Evolutionary conservation across 2,329 filamentous ascomycete species (phyloP).

Genomic region (Cercospora zeina): DNA sequence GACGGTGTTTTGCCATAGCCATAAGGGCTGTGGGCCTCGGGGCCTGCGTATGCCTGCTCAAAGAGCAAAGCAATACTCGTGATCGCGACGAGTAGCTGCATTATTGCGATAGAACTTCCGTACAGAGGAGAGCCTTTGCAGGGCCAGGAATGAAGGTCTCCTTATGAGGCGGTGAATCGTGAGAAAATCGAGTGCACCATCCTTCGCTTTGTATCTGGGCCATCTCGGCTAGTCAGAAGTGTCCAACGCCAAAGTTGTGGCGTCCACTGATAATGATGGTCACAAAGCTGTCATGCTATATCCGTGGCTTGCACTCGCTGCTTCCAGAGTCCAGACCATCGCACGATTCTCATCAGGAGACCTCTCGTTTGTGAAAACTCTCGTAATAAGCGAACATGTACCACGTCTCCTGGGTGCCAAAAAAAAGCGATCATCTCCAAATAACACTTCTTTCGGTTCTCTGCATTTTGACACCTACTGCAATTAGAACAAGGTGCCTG

Average conservation of each 20-base stretch:
- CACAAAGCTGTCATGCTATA: neutral
- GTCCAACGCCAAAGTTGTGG: neutral
- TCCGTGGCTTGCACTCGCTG: neutral
- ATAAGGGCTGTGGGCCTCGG: slow-evolving; percentile 2
- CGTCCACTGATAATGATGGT: neutral
- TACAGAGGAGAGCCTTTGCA: neutral
- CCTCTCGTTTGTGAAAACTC: neutral
- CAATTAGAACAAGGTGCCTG: no score
- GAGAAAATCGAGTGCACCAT: neutral
- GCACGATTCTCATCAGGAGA: neutral
- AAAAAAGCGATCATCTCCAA: no score
- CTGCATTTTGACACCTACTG: no score
- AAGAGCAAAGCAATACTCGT: neutral
- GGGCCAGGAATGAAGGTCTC: neutral
- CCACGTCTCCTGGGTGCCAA: neutral
- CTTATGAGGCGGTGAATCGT: neutral
- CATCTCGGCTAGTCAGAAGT: neutral
- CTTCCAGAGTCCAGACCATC: neutral
- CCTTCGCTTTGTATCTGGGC: neutral
- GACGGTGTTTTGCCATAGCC: neutral
- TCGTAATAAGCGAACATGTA: neutral
- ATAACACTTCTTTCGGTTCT: no score
- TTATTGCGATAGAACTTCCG: neutral
- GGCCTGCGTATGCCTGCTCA: neutral
- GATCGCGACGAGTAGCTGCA: neutral